Base-by-base conservation (phyloP, 2,329 filamentous ascomycete species). In the Penicillium rolfsii region DNA sequence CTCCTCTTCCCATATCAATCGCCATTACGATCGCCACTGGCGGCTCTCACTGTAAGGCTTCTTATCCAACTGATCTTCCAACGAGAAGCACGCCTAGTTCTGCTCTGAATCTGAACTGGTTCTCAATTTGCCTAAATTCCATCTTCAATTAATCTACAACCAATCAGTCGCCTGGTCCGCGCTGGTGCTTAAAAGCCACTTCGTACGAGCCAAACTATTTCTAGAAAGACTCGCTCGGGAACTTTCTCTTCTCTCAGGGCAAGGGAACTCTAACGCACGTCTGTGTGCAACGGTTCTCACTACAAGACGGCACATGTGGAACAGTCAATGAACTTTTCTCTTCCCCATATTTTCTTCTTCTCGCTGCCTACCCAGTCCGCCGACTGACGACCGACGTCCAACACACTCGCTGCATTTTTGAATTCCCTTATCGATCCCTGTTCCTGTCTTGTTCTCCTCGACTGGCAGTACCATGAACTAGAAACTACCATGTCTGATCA, bases 401-500 rank as follows among this genome's bases (percentile, higher is more conserved):
- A 11, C 6, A 30, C 35, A 14, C 28, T 46, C 53, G 40, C 53
- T 56, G 41, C 48, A 38, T 46, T 45, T 35, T 49, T 16, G 7
- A 40, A 8, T 12, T 14, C 40, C 19, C 8, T 38, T 11, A 30
- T 22, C 24, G 19, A 5, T 46, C 36, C n/a, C 43, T 50, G 33
- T 35, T 19, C 24, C 43, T 16, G 6, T 4, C 12, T n/a, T 41
- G 7, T n/a, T n/a, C n/a, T 19, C 35, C 12, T 53, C 50, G 19
- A 11, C 24, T 28, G 30, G 30, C 24, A 22, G 26, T 48, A 45
- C 36, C 35, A 59, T 59, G 57, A 43, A 33, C 26, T 35, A 50
- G 50, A 7, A 41, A 4, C 16, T 36, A 28, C 26, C 35, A 59
- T 59, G 57, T 41, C 57, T 30, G 52, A 56, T 41, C 38, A 55